These are phyloP conservation scores for Irpex sp. DNA, from an alignment of 1,284 basidiomycete species.

Conservation along the genomic window DNA sequence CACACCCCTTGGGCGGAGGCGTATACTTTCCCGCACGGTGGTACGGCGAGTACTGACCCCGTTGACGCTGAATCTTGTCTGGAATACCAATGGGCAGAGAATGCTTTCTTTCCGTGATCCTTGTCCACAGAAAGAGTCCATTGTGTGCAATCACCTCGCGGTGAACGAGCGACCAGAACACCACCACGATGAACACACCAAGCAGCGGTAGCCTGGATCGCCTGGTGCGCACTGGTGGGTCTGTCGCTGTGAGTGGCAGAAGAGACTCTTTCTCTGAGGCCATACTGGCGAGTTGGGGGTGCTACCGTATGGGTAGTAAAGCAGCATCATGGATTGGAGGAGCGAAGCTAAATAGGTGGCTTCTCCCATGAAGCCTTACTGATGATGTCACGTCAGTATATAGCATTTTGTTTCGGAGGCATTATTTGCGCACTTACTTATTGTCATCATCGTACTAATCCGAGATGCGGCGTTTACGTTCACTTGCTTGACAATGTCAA, in stretches of 20 bases:
- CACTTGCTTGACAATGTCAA: neutral
- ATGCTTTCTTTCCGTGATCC: neutral
- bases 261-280: neutral
- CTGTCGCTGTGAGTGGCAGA: neutral
- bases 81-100: conserved; percentile 17
- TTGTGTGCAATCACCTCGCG: neutral
- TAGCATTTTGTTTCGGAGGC: neutral
- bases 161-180: neutral
- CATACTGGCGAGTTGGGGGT: neutral
- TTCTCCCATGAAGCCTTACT: neutral
- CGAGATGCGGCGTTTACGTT: too few species aligned
- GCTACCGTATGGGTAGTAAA: neutral
- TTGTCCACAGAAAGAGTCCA: neutral
- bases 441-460: neutral
- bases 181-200: neutral
- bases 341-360: neutral
- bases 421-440: neutral
- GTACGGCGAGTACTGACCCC: conserved; percentile 61
- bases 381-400: neutral
- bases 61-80: conserved; percentile 24
- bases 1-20: conserved; percentile 42
- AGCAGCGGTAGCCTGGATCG: neutral
- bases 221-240: neutral
- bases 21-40: conserved; percentile 42
- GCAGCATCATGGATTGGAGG: neutral